These are phyloP conservation scores for Fusarium denticulatum DNA, from an alignment of 2,329 filamentous ascomycete genomes.

Conservation along the genomic window DNA sequence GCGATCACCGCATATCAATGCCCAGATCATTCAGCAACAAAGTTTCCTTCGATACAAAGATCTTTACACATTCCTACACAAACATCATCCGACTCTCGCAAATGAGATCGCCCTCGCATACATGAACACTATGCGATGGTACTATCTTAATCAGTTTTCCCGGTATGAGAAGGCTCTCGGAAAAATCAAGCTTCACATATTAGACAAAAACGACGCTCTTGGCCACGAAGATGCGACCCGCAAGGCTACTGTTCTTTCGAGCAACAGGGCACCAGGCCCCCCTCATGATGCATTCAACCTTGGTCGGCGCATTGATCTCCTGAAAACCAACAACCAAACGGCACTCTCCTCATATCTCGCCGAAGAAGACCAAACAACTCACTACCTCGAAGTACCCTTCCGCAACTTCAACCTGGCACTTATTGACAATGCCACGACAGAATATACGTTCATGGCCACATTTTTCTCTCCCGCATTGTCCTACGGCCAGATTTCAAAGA, in stretches of 20 bases:
- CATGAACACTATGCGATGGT: conserved; percentile 99
- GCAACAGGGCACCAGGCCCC: conserved; percentile 57
- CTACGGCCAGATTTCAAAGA: conserved; percentile 80
- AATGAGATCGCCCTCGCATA: conserved; percentile 94
- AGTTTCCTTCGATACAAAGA: conserved; percentile 90
- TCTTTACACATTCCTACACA: conserved; percentile 84
- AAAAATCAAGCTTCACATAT: conserved; percentile 82
- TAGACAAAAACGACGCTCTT: conserved; percentile 86
- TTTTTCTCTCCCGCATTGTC: conserved; percentile 86
- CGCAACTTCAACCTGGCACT: conserved; percentile 94
- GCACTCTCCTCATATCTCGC: conserved; percentile 89
- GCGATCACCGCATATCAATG: conserved; percentile 94
- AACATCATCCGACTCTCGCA: conserved; percentile 82
- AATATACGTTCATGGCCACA: conserved; percentile 91
- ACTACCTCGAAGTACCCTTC: conserved; percentile 91
- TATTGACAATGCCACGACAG: conserved; percentile 91
- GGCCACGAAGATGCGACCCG: conserved; percentile 79
- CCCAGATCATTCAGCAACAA: conserved; percentile 95
- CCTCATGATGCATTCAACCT: conserved; percentile 90
- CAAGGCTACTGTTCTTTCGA: conserved; percentile 68
- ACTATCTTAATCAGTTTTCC: conserved; percentile 90
- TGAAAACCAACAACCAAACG: conserved; percentile 76
- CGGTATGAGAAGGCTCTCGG: conserved; percentile 86
- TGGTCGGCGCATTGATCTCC: conserved; percentile 83
- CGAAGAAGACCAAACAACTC: conserved; percentile 85